These are phyloP conservation scores for Fistulina hepatica DNA, from an alignment of 1,284 basidiomycete species.

Conservation along the genomic window DNA sequence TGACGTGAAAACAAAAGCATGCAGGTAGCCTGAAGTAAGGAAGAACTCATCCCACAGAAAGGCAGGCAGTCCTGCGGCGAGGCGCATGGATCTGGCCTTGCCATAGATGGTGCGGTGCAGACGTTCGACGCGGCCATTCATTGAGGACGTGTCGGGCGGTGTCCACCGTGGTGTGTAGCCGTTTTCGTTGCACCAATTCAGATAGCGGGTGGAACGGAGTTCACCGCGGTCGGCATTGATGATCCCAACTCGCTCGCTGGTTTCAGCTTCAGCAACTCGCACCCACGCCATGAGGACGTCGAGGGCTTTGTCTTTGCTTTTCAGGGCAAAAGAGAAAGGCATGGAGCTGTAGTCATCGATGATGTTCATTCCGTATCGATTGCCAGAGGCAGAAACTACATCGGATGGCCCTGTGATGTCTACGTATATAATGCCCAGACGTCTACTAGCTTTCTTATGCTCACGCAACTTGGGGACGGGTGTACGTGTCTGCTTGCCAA, in stretches of 20 bases:
- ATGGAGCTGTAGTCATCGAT: conserved; percentile 23
- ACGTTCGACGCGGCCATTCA: too few species aligned
- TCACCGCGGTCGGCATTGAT: too few species aligned
- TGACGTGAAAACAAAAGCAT: too few species aligned
- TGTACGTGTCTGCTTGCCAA: conserved; percentile 13
- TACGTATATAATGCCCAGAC: conserved; percentile 22
- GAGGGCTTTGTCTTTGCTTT: conserved; percentile 18
- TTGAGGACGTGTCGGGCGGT: too few species aligned
- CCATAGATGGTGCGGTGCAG: too few species aligned
- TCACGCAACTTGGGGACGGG: conserved; percentile 8
- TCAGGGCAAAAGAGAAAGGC: conserved; percentile 22
- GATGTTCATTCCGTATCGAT: conserved; percentile 25
- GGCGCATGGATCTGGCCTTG: too few species aligned
- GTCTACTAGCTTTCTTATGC: conserved; percentile 14
- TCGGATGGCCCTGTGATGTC: conserved; percentile 22
- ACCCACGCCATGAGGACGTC: conserved; percentile 19
- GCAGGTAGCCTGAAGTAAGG: too few species aligned
- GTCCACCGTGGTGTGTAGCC: too few species aligned
- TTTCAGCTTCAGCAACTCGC: conserved; percentile 11
- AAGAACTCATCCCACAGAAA: too few species aligned
- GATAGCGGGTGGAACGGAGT: too few species aligned
- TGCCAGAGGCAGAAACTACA: conserved; percentile 18
- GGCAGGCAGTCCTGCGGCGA: too few species aligned
- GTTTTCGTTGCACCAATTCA: too few species aligned
- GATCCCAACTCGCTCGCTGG: conserved; percentile 13